Base-by-base conservation (phyloP, 345 rosid genomes). In the Eucalyptus caleyi region DNA sequence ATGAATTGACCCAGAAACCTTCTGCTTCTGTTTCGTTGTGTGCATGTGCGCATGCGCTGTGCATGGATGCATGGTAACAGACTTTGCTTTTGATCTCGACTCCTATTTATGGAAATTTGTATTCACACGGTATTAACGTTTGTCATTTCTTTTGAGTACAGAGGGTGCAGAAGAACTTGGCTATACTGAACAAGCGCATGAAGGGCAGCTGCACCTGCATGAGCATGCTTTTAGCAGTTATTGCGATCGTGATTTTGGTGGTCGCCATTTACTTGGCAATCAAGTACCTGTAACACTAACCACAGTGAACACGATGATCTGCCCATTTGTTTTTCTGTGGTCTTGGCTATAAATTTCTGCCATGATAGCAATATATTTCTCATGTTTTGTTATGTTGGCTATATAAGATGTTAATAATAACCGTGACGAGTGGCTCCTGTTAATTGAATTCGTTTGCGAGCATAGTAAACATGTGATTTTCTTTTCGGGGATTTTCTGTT, bases 151-250 rank as follows among this genome's bases (percentile, higher is more conserved):
- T 54, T 72, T 53, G 45, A 54, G 87, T 81, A 90, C 94, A 93
- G 95, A 86, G 93, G 32, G 94, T 92, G 69, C 93, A 92, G 90
- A 93, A 90, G 91, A 91, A 92, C 86, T 80, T 93, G 92, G 92
- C 92, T 3, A 32, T 91, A 24, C 59, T 93, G 92, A 93, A 93
- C 86, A 92, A 92, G 91, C 91, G 93, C 56, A 90, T 93, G 67
- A 92, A 91, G 87, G 91, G 93, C 32, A 92, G 92, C 42, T 93
- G 93, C 89, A 65, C 91, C 87, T 92, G 93, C 91, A 83, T 91
- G 90, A 82, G 90, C 90, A 89, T 93, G 93, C 91, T 91, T 16
- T 67, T 93, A 60, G 88, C 94, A 6, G 92, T 90, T 82, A 49
- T 89, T 26, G 93, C 91, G 30, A 92, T 93, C 51, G 93, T 93